A percentile compares a stretch with the other conserved stretches of the same genome.
Conservation (phyloP, 345 rosid species). For the Balakata baccata region DNA sequence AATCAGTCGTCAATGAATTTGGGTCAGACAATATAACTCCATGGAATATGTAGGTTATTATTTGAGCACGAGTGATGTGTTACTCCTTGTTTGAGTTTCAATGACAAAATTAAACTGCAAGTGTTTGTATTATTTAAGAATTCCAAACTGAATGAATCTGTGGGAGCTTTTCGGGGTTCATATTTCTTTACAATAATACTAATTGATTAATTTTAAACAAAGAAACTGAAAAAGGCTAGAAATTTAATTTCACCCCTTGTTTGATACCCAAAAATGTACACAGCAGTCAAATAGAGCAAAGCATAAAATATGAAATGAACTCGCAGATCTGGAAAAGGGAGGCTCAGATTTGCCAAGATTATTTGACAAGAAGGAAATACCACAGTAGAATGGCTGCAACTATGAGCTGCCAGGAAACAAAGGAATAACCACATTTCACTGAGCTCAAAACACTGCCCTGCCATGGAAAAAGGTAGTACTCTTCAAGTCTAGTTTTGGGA, state of each 20-base stretch:
- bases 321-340: not conserved
- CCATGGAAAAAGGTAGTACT: not conserved
- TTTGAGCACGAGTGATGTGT: not conserved
- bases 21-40: not conserved
- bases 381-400: not conserved
- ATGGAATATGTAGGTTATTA: not conserved
- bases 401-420: not conserved
- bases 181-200: too few species aligned
- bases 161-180: too few species aligned
- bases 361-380: not conserved
- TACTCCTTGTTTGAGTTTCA: not conserved
- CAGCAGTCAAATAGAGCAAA: too few species aligned
- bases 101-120: not conserved
- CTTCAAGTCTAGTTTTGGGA: not conserved
- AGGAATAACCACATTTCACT: not conserved
- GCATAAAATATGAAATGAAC: not conserved
- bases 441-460: not conserved
- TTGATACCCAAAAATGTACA: too few species aligned
- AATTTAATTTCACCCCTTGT: too few species aligned
- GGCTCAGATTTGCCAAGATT: not conserved
- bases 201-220: too few species aligned
- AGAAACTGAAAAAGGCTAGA: too few species aligned
- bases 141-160: not conserved
- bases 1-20: not conserved
- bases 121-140: not conserved